Percentiles rank a stretch among this genome's conserved stretches.
phyloP scores from a whole-genome alignment of 345 rosid genomes.

The Eucalyptus regnans region DNA sequence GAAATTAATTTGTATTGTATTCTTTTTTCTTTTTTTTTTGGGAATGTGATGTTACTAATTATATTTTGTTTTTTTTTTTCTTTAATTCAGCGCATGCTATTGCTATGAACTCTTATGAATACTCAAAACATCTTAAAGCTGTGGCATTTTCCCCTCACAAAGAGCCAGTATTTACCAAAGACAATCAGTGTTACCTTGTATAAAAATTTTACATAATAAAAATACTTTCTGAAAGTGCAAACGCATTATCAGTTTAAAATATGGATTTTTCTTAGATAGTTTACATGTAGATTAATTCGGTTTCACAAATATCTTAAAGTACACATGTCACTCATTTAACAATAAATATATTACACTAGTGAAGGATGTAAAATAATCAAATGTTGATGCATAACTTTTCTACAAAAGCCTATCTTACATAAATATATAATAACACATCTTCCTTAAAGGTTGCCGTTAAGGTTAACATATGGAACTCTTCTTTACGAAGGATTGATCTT shows the following conservation, averaged over 20 bases:
- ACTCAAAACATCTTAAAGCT: background rate
- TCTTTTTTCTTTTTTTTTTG: too few relatives aligned
- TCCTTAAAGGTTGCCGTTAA: background rate
- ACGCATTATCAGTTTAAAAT: background rate
- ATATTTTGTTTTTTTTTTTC: too few relatives aligned
- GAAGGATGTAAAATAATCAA: background rate
- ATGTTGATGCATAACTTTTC: background rate
- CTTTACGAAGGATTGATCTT: background rate
- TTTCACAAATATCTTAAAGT: background rate
- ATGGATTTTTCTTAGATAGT: background rate
- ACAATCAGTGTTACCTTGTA: background rate
- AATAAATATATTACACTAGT: background rate
- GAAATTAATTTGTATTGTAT: background rate
- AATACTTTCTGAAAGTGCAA: background rate
- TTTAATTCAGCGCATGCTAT: too few relatives aligned
- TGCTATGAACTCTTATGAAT: too few relatives aligned
- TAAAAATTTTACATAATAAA: background rate
- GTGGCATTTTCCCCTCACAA: too few relatives aligned
- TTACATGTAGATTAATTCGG: background rate
- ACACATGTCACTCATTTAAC: background rate
- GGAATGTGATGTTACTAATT: background rate
- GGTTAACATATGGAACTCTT: background rate
- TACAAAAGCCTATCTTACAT: too few relatives aligned
- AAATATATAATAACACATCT: too few relatives aligned
- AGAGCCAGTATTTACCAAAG: background rate